phyloP scores from a whole-genome alignment of 345 rosid genomes.

The Hibiscus trionum region DNA sequence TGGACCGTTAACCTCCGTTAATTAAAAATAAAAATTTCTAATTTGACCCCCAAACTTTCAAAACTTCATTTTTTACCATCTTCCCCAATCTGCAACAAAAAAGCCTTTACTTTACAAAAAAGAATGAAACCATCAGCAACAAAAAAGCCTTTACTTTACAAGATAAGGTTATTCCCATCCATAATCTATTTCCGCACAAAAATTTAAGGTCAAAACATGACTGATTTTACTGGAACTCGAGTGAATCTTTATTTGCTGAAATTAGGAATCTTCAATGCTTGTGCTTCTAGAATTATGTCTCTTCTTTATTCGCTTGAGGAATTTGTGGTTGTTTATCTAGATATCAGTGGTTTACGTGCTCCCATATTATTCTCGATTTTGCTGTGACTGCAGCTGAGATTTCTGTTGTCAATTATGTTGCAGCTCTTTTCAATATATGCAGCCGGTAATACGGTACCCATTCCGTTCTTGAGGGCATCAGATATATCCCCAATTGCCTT shows the following conservation, averaged over 20 bases:
- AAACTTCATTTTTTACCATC: too few species aligned
- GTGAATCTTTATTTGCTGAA: not conserved
- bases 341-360: not conserved
- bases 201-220: not conserved
- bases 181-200: not conserved
- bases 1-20: too few species aligned
- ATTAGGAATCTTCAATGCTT: not conserved
- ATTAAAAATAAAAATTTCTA: too few species aligned
- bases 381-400: not conserved
- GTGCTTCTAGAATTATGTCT: not conserved
- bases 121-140: constrained; percentile 63
- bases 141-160: constrained; percentile 79
- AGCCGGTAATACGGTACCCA: constrained; percentile 96
- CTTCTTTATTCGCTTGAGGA: not conserved
- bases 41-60: too few species aligned
- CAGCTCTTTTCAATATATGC: constrained; percentile 98
- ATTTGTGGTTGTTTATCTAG: not conserved
- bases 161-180: constrained; percentile 59
- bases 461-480: constrained; percentile 94
- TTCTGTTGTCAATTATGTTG: constrained; percentile 6
- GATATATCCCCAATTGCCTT: constrained; percentile 98
- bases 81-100: too few species aligned
- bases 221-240: not conserved
- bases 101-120: too few species aligned
- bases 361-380: constrained; percentile 2